These are phyloP conservation scores for Stentor roeselii DNA, from an alignment of 73 alveolate species.

Conservation along the genomic window DNA sequence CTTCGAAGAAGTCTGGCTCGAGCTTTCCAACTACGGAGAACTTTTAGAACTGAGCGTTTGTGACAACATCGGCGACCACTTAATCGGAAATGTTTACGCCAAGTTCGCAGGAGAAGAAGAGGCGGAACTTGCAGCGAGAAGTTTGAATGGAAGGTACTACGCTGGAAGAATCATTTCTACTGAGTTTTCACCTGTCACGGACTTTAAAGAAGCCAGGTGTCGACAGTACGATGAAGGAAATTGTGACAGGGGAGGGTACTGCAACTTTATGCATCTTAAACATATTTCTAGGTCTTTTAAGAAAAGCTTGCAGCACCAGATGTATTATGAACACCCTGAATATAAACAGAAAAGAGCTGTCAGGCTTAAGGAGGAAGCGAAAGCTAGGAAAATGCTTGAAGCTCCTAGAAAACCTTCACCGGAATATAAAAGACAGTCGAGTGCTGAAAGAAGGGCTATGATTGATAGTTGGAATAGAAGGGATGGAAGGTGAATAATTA, in stretches of 20 bases:
- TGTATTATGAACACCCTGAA: conserved; percentile 98
- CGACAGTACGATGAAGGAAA: conserved; percentile 96
- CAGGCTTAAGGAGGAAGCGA: conserved; percentile 41
- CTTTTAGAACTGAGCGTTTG: conserved; percentile 96
- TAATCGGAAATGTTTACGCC: conserved; percentile 98
- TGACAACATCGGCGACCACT: conserved; percentile 99
- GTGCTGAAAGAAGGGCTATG: conserved; percentile 23
- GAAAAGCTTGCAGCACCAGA: conserved; percentile 85
- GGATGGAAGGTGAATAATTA: not conserved
- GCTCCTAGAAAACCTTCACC: not conserved
- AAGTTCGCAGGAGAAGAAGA: conserved; percentile 94
- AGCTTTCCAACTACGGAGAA: conserved; percentile 98
- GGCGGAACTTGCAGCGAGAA: conserved; percentile 90
- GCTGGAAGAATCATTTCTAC: conserved; percentile 75
- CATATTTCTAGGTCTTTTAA: conserved; percentile 86
- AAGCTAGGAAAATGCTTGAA: not conserved
- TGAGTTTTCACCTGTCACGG: conserved; percentile 98
- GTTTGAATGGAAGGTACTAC: conserved; percentile 94
- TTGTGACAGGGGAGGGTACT: conserved; percentile 99
- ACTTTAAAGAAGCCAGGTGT: conserved; percentile 98
- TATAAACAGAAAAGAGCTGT: conserved; percentile 69
- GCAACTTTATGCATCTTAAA: conserved; percentile 99
- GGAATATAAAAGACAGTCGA: conserved; percentile 1
- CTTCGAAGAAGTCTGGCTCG: conserved; percentile 92
- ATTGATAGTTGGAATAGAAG: conserved; percentile 3